Evolutionary conservation across 1,284 basidiomycete species (phyloP).

Genomic region (Pseudozyma tsukubaensis): DNA sequence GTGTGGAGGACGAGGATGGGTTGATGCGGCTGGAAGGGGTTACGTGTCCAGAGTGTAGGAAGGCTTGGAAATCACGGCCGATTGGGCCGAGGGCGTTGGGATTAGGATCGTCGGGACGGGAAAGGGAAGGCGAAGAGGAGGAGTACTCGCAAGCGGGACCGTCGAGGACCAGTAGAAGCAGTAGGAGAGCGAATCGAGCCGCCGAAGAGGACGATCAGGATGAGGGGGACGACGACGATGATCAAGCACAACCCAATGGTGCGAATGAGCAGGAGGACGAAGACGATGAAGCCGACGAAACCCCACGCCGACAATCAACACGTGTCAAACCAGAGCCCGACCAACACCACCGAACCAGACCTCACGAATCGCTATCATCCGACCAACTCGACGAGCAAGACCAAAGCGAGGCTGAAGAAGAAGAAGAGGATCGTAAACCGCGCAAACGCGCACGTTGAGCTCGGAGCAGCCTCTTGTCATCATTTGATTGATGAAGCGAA

Average conservation of each 20-base stretch:
- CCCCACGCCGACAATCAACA: not conserved
- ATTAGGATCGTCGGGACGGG: not conserved
- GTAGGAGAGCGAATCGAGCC: slow-evolving; percentile 20
- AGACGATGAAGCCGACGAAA: slow-evolving; percentile 1
- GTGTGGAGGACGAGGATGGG: slow-evolving; percentile 24
- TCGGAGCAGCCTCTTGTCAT: too few relatives aligned
- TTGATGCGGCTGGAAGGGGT: slow-evolving; percentile 22
- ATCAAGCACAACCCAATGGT: not conserved
- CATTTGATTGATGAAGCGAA: too few relatives aligned
- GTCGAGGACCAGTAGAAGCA: slow-evolving; percentile 9
- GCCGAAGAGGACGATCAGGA: slow-evolving; percentile 65
- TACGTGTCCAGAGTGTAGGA: slow-evolving; percentile 16
- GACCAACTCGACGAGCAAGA: slow-evolving; percentile 5
- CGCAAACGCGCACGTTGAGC: slow-evolving; percentile 23
- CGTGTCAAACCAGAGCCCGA: slow-evolving; percentile 27
- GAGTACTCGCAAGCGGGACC: slow-evolving; percentile 16
- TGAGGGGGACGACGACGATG: slow-evolving; percentile 15
- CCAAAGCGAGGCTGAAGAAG: slow-evolving; percentile 5
- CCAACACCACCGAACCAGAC: slow-evolving; percentile 7
- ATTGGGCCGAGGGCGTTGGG: slow-evolving; percentile 39
- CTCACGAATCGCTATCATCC: not conserved
- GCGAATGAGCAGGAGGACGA: not conserved
- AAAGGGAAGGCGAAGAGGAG: not conserved
- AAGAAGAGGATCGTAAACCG: slow-evolving; percentile 23
- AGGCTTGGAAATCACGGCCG: slow-evolving; percentile 33